Evolutionary conservation across 306 rosid species (phyloP), one percentile per base, ranked within the genome.

Genomic region (Neltuma alba): DNA sequence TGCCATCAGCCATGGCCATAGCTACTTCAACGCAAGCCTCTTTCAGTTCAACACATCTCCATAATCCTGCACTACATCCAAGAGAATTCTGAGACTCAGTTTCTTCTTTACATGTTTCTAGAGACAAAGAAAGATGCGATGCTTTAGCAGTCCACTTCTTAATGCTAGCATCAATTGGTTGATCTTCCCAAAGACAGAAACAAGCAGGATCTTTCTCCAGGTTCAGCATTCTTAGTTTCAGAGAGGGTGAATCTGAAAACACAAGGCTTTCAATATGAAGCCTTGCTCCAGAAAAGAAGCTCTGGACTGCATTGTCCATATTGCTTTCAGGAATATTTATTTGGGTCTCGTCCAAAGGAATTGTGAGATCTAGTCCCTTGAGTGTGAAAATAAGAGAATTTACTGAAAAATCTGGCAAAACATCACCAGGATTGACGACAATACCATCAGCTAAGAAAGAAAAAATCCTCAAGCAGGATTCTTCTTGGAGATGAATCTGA

Each of bases 131-230:
- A 79, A 95, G 62, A 58, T 87, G 83, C 62, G 92, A 89, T 68
- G 90, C 94, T 79, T 87, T 73, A 23, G 89, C 58, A 87, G 91
- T 79, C 95, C 96, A 92, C 88, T 95, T 95, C 85, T 88, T 95
- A 79, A 86, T 92, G 83, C 99, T 88, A 68, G 99, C 96, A 91
- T 95, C 99, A 81, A 92, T 44, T 9, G 97, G 96, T 80, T 92
- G 98, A 84, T 41, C 96, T 82, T 89, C 91, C 99, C 99, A 95
- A 44, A 95, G 94, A 85, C 88, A 83, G 86, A 95, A 95, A 87
- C 99, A 95, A 86, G 98, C 92, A 82, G 99, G 98, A 89, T 95
- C 99, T 74, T 90, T 91, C 80, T 91, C 97, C 79, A 94, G 86
- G 76, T 88, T 88, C 83, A 94, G 72, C 61, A 88, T 82, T 86